Base-by-base conservation (phyloP, 2,329 filamentous ascomycete species). In the Onygenales sp. region DNA sequence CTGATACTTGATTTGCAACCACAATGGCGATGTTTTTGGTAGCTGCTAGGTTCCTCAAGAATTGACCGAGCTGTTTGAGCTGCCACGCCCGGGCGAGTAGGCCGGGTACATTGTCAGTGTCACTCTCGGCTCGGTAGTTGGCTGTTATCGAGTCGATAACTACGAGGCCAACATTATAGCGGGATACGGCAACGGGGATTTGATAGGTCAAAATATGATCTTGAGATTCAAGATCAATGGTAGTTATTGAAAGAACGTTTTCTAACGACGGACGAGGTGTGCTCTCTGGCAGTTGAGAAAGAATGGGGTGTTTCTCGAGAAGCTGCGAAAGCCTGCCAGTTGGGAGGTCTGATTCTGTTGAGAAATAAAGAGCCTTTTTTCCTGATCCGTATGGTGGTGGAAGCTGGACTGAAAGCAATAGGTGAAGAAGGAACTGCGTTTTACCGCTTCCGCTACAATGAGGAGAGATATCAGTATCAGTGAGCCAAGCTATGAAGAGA, bases 161-260 rank as follows among this genome's bases (percentile, higher is more conserved):
- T 1, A 98, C 72, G 1, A 98, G 79, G 2, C 92, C 89, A 51
- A 95, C 77, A 56, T 85, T 79, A 67, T 88, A 83, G 46, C 87
- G 82, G 58, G 80, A 74, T 17, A 95, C 82, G 32, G 90, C 84
- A 14, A 95, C 86, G 1, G 93, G 93, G 5, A 97, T 84, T 68
- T 98, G 93, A 70, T 88, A 97, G 58, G 84, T 84, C 31, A 97
- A 76, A 64, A 98, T 95, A 70, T 97, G 92, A 55, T 97, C 92
- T 70, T 98, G 93, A 0, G 87, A 85, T 70, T 97, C 93, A 53
- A 97, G 83, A 66, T 97, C 91, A 34, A 88, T 87, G 8, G 88
- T 90, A 49, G 85, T 83, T 59, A 93, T 87, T 67, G 86, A 88
- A 62, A 90, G 79, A 58, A 98, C 84, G 59, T 79, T 77, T 67